Evolutionary conservation across 176 grass and related monocot genomes (phyloP).

Genomic region (Oryza officinalis): DNA sequence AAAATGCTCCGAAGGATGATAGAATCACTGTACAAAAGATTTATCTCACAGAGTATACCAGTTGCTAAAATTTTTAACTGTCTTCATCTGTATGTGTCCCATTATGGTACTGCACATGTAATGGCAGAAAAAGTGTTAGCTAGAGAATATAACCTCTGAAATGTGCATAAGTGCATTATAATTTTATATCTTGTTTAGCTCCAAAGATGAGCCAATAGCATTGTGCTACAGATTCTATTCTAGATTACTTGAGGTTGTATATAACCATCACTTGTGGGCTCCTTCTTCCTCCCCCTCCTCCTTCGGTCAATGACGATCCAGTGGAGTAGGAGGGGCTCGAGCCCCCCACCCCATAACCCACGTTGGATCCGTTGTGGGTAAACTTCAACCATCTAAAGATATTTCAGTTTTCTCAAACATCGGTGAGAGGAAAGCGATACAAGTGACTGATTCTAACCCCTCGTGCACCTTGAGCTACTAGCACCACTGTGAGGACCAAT

Average conservation of each 20-base stretch:
- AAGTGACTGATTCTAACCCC: slow-evolving; percentile 48
- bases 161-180: background rate
- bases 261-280: slow-evolving; percentile 75
- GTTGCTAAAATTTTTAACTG: slow-evolving; percentile 22
- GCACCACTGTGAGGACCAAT: slow-evolving; percentile 52
- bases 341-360: too few relatives aligned
- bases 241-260: slow-evolving; percentile 86
- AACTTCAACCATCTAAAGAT: slow-evolving; percentile 67
- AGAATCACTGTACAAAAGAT: background rate
- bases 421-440: slow-evolving; percentile 11
- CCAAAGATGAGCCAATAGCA: slow-evolving; percentile 16
- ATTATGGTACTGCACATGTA: slow-evolving; percentile 58
- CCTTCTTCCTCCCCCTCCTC: too few relatives aligned
- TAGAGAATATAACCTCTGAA: slow-evolving; percentile 1
- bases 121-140: slow-evolving; percentile 12
- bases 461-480: slow-evolving; percentile 60
- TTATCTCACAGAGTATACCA: slow-evolving; percentile 32
- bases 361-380: slow-evolving; percentile 45
- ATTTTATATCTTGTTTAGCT: slow-evolving; percentile 9
- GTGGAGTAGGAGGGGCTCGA: too few relatives aligned
- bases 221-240: slow-evolving; percentile 13
- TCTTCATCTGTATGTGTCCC: slow-evolving; percentile 65
- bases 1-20: background rate
- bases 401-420: slow-evolving; percentile 38
- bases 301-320: too few relatives aligned